These are phyloP conservation scores for Phytophthora rubi DNA, from an alignment of 352 stramenopile genomes.

Conservation along the genomic window DNA sequence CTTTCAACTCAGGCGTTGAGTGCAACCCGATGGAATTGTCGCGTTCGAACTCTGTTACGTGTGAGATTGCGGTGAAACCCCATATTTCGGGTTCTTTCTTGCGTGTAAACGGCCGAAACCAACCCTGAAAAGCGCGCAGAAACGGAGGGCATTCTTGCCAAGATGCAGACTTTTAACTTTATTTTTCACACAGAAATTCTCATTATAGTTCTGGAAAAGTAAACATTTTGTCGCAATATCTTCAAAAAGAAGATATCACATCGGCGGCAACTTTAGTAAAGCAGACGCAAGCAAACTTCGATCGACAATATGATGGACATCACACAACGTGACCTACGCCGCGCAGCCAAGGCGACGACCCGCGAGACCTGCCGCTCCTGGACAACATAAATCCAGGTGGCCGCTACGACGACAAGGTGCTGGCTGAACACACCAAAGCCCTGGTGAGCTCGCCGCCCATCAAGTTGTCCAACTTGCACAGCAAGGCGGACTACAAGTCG, in stretches of 20 bases:
- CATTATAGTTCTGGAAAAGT: not conserved
- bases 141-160: not conserved
- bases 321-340: no score
- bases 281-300: no score
- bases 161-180: not conserved
- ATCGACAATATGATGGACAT: no score
- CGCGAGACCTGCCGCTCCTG: not conserved
- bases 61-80: no score
- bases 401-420: constrained; percentile 6
- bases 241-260: not conserved
- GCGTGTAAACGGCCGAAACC: not conserved
- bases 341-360: not conserved
- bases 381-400: not conserved
- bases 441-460: not conserved
- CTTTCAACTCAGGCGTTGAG: no score
- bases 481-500: constrained; percentile 1
- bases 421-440: not conserved
- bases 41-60: no score
- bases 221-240: not conserved
- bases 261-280: no score
- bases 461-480: not conserved
- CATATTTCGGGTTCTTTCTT: no score
- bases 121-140: not conserved
- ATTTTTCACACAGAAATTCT: not conserved
- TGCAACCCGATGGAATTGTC: no score